Conservation (phyloP, 2,329 filamentous ascomycete species). For the Pseudocercospora fijiensis region DNA sequence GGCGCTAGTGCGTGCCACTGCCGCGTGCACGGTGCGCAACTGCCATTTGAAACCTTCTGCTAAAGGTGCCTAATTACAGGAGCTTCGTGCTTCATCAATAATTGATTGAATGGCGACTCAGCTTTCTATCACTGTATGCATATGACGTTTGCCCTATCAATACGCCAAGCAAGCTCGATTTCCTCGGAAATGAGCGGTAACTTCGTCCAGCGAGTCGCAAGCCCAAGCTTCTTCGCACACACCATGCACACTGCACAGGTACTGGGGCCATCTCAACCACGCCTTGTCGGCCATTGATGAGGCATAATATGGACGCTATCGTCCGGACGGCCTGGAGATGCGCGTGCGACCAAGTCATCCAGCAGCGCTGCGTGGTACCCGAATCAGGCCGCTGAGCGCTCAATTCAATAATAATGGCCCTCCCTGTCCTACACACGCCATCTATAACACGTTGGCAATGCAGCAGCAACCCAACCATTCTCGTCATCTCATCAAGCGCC, state of each 20-base stretch:
- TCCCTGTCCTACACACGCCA: not conserved
- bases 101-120: not conserved
- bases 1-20: no score
- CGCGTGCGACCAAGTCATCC: not conserved
- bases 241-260: no score
- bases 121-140: not conserved
- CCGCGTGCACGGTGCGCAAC: no score
- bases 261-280: not conserved
- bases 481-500: not conserved
- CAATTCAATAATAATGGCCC: no score
- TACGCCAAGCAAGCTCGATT: not conserved
- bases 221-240: not conserved
- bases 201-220: not conserved
- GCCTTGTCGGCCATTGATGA: conserved; percentile 3
- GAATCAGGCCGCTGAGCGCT: conserved; percentile 1
- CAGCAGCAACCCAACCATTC: not conserved
- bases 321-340: not conserved
- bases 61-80: no score
- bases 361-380: not conserved
- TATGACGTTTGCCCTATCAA: not conserved
- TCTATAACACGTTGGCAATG: conserved; percentile 4
- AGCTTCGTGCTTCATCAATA: not conserved
- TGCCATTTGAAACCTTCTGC: no score
- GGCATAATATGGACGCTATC: not conserved
- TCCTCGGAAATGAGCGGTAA: not conserved